Conservation (phyloP, 1,284 basidiomycete genomes). For the Paramarasmius palmivorus region DNA sequence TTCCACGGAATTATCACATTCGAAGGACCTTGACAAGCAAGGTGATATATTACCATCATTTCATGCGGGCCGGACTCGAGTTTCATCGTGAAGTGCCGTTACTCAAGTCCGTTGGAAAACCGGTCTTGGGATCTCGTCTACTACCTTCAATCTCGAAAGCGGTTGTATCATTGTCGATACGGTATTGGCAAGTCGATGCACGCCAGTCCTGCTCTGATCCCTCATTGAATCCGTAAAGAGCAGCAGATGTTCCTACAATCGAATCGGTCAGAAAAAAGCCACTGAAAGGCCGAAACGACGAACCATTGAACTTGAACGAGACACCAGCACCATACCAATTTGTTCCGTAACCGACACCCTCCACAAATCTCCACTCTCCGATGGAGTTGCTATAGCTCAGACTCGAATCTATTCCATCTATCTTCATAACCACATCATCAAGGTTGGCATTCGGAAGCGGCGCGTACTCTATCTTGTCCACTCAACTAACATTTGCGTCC, state of each 20-base stretch:
- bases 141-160: background rate
- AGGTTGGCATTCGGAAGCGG: no score
- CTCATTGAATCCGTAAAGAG: background rate
- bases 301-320: no score
- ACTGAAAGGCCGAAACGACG: background rate
- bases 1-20: no score
- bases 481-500: no score
- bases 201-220: background rate
- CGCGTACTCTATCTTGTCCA: no score
- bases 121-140: background rate
- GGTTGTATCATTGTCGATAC: background rate
- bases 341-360: no score
- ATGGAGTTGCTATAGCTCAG: no score
- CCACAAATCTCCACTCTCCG: no score
- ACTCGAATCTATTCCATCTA: no score
- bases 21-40: no score
- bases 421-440: no score
- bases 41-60: background rate
- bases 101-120: background rate
- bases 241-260: background rate
- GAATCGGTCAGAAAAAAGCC: background rate
- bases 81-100: background rate
- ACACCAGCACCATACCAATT: no score
- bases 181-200: background rate
- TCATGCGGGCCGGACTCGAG: background rate